Base-by-base conservation (phyloP, 495 filamentous ascomycete genomes). In the Durotheca rogersii region DNA sequence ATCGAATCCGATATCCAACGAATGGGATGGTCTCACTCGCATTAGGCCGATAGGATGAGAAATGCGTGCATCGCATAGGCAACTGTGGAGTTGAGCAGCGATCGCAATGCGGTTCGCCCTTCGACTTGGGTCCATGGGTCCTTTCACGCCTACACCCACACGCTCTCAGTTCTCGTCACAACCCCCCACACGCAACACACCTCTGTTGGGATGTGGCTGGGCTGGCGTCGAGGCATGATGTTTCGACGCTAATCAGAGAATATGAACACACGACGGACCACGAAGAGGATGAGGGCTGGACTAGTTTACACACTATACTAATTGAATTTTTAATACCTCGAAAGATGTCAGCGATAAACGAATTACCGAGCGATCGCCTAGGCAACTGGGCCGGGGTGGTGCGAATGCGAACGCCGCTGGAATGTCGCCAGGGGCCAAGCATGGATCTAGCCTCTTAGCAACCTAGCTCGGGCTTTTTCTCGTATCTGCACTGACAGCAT, bases 401-500 rank as follows among this genome's bases (percentile, higher is more conserved):
- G n/a, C n/a, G n/a, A n/a, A n/a, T n/a, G n/a, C 27, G 32, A 37
- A 30, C 27, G 20, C 35, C 27, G 9, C 17, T 40, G 25, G 10
- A 36, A 51, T 37, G 21, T 18, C 32, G 30, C 41, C 47, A 25
- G 44, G 33, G 17, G 18, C 39, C 43, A 42, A 48, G 54, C 43
- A 48, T 31, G 23, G 42, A 37, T 14, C 25, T n/a, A 19, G 20
- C 23, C 23, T 27, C 23, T 27, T 37, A 12, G 15, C 39, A 33
- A 15, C 43, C 47, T 27, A 27, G 23, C 23, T 27, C 9, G 23
- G 23, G 23, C 33, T 42, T 40, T 35, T 58, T 53, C 55, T 58
- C 55, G 55, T 58, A 58, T 58, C 55, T 58, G 55, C 55, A 58
- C 44, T 45, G 55, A 58, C 55, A 58, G 40, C 55, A n/a, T n/a